A percentile compares a stretch with the other conserved stretches of the same genome.
Evolutionary conservation across 73 alveolate genomes (phyloP).

Genomic region (Paramecium primaurelia): DNA sequence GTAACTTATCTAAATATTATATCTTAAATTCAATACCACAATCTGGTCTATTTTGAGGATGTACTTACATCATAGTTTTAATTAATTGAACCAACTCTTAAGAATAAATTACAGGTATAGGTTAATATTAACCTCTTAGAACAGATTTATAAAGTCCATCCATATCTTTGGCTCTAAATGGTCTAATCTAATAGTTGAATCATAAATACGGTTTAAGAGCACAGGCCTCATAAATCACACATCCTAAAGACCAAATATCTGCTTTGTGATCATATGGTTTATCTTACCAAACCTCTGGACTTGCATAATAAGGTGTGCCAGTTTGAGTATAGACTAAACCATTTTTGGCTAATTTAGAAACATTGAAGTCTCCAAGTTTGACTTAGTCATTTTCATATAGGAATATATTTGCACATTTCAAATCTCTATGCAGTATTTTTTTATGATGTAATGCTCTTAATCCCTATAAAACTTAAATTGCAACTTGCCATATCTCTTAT

Average conservation of each 20-base stretch:
- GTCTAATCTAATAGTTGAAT: constrained; percentile 30
- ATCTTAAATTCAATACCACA: not conserved
- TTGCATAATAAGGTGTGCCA: constrained; percentile 85
- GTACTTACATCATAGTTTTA: constrained; percentile 56
- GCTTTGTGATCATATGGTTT: constrained; percentile 85
- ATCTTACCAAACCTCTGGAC: constrained; percentile 85
- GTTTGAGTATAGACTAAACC: constrained; percentile 79
- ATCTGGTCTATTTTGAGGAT: constrained; percentile 66
- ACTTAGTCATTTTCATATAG: constrained; percentile 75
- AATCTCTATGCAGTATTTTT: constrained; percentile 81
- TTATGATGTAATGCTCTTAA: constrained; percentile 76
- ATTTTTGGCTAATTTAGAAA: constrained; percentile 71
- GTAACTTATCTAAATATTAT: not conserved
- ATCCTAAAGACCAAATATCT: constrained; percentile 92
- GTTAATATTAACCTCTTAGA: constrained; percentile 70
- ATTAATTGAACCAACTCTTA: constrained; percentile 60
- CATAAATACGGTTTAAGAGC: constrained; percentile 63
- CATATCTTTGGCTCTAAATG: constrained; percentile 87
- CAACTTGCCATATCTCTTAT: constrained; percentile 72
- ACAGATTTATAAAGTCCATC: constrained; percentile 76
- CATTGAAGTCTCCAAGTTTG: constrained; percentile 83
- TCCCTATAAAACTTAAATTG: constrained; percentile 77
- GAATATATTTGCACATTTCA: constrained; percentile 82
- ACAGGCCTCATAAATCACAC: constrained; percentile 82
- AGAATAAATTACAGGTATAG: constrained; percentile 67